Evolutionary conservation across 768 basidiomycete genomes (phyloP).

Genomic region (Suillus tomentosus): DNA sequence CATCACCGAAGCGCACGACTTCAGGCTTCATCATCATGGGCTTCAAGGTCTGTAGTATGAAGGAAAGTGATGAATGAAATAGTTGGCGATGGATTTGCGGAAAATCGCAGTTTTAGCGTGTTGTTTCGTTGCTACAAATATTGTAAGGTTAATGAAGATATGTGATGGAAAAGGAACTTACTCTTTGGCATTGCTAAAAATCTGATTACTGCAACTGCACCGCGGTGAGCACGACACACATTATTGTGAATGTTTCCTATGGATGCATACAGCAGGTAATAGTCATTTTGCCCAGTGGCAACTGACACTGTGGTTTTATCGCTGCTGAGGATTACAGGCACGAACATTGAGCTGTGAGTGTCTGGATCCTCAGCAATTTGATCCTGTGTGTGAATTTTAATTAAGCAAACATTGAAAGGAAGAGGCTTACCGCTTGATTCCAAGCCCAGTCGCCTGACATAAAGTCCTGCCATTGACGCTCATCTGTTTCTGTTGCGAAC

Average conservation of each 20-base stretch:
- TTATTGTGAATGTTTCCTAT: conserved; percentile 15
- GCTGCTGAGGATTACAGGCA: conserved; percentile 16
- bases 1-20: conserved; percentile 20
- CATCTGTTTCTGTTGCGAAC: no score
- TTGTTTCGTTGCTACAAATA: neutral
- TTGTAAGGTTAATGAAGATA: neutral
- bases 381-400: no score
- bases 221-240: conserved; percentile 6
- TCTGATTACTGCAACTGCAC: conserved; percentile 21
- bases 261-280: conserved; percentile 15
- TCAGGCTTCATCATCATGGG: conserved; percentile 20
- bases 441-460: no score
- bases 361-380: conserved; percentile 16
- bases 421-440: no score
- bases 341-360: conserved; percentile 26
- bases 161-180: conserved; percentile 12
- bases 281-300: conserved; percentile 11
- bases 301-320: conserved; percentile 17
- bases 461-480: no score
- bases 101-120: conserved; percentile 15
- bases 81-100: conserved; percentile 21
- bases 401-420: no score
- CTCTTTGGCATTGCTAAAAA: conserved; percentile 36
- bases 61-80: conserved; percentile 21
- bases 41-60: conserved; percentile 18